These are phyloP conservation scores for Neoboletus brunneissimus DNA, from an alignment of 768 basidiomycete species.

Conservation along the genomic window DNA sequence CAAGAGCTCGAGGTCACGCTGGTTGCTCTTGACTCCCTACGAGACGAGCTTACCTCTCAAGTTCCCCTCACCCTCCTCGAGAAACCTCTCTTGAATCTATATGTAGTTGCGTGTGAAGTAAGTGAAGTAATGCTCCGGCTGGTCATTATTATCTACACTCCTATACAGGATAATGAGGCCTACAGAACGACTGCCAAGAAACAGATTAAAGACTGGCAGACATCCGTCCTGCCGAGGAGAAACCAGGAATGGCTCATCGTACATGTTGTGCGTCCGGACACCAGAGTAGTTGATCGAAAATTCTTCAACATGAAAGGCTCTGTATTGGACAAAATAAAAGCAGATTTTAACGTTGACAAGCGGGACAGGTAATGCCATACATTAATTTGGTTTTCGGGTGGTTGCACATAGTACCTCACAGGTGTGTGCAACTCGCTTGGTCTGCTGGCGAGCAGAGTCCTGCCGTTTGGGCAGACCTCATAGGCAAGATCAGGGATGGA, in stretches of 20 bases:
- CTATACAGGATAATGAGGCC: constrained; percentile 54
- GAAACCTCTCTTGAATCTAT: constrained; percentile 83
- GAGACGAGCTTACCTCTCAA: constrained; percentile 75
- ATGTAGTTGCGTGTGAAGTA: constrained; percentile 88
- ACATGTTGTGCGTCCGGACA: constrained; percentile 76
- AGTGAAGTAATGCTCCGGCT: constrained; percentile 17
- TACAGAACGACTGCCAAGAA: constrained; percentile 78
- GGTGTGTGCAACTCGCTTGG: constrained; percentile 84
- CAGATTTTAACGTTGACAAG: constrained; percentile 90
- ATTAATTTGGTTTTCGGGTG: constrained; percentile 4
- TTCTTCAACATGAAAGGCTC: constrained; percentile 84
- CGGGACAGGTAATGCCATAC: constrained; percentile 59
- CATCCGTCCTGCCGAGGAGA: constrained; percentile 58
- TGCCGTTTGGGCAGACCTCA: constrained; percentile 81
- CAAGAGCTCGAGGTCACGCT: constrained; percentile 83
- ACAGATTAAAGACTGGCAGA: constrained; percentile 93
- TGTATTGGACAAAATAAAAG: constrained; percentile 84
- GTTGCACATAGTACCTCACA: constrained; percentile 32
- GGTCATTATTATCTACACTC: constrained; percentile 7
- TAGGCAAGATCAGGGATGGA: constrained; percentile 87
- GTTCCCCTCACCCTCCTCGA: constrained; percentile 77
- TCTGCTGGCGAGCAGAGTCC: constrained; percentile 69
- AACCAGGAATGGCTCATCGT: constrained; percentile 94
- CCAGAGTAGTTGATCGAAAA: constrained; percentile 54
- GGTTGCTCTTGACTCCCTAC: constrained; percentile 60